phyloP scores from a whole-genome alignment of 2,329 filamentous ascomycete genomes.

The Xenoacremonium recifei region DNA sequence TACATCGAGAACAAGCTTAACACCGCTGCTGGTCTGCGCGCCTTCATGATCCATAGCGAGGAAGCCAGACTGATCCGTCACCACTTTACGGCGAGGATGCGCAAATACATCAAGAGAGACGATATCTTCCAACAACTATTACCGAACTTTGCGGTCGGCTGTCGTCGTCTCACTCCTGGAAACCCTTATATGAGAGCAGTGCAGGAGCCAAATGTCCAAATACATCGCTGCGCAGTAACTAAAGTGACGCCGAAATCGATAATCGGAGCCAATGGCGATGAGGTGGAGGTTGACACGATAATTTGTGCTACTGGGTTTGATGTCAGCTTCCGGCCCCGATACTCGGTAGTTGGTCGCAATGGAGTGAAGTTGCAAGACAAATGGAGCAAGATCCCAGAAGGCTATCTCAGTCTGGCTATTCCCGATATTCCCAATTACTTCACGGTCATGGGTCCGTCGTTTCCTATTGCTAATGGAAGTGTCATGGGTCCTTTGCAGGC shows the following conservation, averaged over 20 bases:
- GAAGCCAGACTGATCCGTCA: conserved; percentile 3
- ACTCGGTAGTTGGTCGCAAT: background rate
- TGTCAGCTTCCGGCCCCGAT: background rate
- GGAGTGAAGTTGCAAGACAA: conserved; percentile 2
- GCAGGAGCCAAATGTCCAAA: background rate
- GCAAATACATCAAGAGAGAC: conserved; percentile 1
- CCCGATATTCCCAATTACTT: conserved; percentile 6
- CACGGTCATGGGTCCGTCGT: conserved; percentile 5
- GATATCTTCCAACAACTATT: conserved; percentile 2
- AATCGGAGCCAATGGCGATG: background rate
- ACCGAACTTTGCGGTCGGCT: conserved; percentile 5
- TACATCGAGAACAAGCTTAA: conserved; percentile 4
- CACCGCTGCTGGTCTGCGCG: background rate
- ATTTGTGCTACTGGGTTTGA: conserved; percentile 1
- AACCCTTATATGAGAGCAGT: conserved; percentile 6
- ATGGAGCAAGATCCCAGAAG: conserved; percentile 4
- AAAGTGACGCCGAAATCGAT: background rate
- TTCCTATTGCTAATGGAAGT: conserved; percentile 5
- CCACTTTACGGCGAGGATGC: conserved; percentile 4
- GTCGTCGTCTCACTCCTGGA: conserved; percentile 3
- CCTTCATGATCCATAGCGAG: conserved; percentile 3
- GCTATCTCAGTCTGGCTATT: conserved; percentile 2
- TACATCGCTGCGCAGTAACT: conserved; percentile 3
- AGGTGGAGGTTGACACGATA: background rate
- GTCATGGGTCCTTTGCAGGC: conserved; percentile 4